A percentile compares a stretch with the other conserved stretches of the same genome.
Conservation (phyloP, 2,329 filamentous ascomycete genomes). For the Fonsecaea erecta region DNA sequence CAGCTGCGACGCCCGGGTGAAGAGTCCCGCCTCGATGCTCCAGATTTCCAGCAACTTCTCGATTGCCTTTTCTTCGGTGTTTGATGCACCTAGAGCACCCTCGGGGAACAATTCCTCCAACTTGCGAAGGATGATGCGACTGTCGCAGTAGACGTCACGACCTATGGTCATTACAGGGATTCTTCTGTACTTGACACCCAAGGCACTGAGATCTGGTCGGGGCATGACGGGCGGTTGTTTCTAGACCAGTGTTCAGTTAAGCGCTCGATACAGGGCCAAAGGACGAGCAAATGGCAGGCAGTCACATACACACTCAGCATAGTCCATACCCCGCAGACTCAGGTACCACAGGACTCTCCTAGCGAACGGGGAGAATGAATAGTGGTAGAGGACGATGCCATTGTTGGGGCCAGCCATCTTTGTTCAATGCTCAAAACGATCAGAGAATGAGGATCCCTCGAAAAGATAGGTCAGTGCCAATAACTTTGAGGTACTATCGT, state of each 20-base stretch:
- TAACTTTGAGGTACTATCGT: not conserved
- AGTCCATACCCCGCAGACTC: slow-evolving; percentile 66
- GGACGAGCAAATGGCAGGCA: not conserved
- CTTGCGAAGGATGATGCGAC: slow-evolving; percentile 68
- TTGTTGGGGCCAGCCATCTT: slow-evolving; percentile 32
- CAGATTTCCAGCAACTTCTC: slow-evolving; percentile 62
- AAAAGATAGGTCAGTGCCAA: not conserved
- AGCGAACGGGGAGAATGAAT: slow-evolving; percentile 68
- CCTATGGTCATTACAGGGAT: slow-evolving; percentile 72
- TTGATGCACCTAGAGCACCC: slow-evolving; percentile 47
- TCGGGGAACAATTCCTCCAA: slow-evolving; percentile 59
- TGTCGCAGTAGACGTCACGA: slow-evolving; percentile 71
- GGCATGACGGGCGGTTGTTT: slow-evolving; percentile 69
- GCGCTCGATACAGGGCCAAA: not conserved
- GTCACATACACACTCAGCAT: slow-evolving; percentile 66
- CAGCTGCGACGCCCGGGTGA: slow-evolving; percentile 57
- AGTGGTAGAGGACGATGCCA: slow-evolving; percentile 62
- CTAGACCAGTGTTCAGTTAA: slow-evolving; percentile 47
- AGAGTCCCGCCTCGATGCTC: slow-evolving; percentile 63
- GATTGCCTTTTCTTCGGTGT: slow-evolving; percentile 52
- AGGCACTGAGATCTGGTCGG: slow-evolving; percentile 64
- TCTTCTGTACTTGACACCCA: slow-evolving; percentile 70
- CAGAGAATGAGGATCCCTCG: not conserved
- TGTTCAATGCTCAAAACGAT: not conserved
- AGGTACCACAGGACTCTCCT: slow-evolving; percentile 70